Evolutionary conservation across 345 rosid species (phyloP), one percentile per base, ranked within the genome.

Genomic region (Lenwebbia sp.): DNA sequence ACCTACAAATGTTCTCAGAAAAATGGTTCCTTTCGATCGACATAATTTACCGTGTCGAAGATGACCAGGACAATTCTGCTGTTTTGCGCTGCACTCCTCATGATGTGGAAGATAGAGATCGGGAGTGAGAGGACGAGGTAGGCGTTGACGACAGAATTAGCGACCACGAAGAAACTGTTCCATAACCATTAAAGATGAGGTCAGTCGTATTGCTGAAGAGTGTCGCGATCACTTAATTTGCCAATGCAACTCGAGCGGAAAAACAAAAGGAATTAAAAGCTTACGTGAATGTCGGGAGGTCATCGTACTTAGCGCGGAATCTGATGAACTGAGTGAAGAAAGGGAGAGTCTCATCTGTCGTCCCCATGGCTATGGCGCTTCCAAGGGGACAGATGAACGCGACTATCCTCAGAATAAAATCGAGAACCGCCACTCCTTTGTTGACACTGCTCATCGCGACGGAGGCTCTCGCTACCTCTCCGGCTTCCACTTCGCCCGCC

Each of bases 81-180:
- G 40, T 83, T 83, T 44, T 86, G 85, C 13, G 88, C 85, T 4
- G 41, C 47, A 40, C 85, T 86, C 85, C 85, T 86, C 85, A 70
- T 44, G 62, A 86, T 86, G 30, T 86, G 88, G 54, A 86, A 65
- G 40, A 86, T 53, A 3, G 88, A 86, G 70, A 86, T 23, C 13
- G 83, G 85, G 30, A 86, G 70, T 3, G 88, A 86, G 26, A 86
- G 85, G 56, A 86, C 0, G 41, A 86, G 62, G n/a, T 83, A 86
- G 17, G 82, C 88, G 37, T 83, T 74, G 11, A 78, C 51, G 3
- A 93, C 84, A 26, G 90, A 93, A 88, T 92, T 95, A 82, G 95
- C 94, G 26, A 90, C 89, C 88, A 94, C 95, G 85, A 95, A 94
- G 84, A 94, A 94, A 90, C 96, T 94, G 93, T 70, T 86, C 28